These are phyloP conservation scores for Xylogone sp. DNA, from an alignment of 2,329 filamentous ascomycete genomes.

Conservation along the genomic window DNA sequence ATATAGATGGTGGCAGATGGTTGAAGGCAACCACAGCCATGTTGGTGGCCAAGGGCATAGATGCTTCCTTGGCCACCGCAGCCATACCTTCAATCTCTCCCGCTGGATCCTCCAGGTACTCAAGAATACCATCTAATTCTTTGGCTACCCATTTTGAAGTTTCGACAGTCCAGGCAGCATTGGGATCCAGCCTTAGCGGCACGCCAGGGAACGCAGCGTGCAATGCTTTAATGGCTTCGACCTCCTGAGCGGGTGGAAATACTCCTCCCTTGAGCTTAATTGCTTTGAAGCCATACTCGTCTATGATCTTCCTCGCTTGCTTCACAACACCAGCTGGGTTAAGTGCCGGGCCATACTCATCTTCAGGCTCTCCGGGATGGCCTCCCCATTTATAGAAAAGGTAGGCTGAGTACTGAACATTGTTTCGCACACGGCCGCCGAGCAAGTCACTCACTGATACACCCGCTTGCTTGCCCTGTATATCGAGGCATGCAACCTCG, in stretches of 20 bases:
- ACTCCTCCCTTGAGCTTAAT: conserved; percentile 42
- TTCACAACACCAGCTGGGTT: conserved; percentile 30
- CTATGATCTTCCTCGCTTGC: conserved; percentile 34
- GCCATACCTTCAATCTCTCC: conserved; percentile 39
- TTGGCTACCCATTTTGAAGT: conserved; percentile 36
- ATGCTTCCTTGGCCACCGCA: conserved; percentile 34
- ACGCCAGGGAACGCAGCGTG: conserved; percentile 32
- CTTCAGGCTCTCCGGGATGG: conserved; percentile 34
- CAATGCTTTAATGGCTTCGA: conserved; percentile 35
- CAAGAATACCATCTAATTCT: conserved; percentile 33
- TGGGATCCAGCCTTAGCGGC: conserved; percentile 35
- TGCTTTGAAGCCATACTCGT: conserved; percentile 39
- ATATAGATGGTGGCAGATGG: conserved; percentile 35
- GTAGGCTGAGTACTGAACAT: conserved; percentile 39
- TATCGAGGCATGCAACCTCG: conserved; percentile 38
- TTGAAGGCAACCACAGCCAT: conserved; percentile 39
- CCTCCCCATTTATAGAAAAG: conserved; percentile 41
- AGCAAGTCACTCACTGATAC: conserved; percentile 36
- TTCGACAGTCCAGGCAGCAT: conserved; percentile 36
- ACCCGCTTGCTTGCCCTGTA: conserved; percentile 37
- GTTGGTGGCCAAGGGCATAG: conserved; percentile 39
- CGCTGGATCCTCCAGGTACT: conserved; percentile 38
- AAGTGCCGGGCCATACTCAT: conserved; percentile 36
- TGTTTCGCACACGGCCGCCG: conserved; percentile 35
- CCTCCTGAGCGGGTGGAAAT: conserved; percentile 35